A percentile compares a stretch with the other conserved stretches of the same genome.
phyloP scores from a whole-genome alignment of 345 rosid species.

The Melaleuca quinquenervia region DNA sequence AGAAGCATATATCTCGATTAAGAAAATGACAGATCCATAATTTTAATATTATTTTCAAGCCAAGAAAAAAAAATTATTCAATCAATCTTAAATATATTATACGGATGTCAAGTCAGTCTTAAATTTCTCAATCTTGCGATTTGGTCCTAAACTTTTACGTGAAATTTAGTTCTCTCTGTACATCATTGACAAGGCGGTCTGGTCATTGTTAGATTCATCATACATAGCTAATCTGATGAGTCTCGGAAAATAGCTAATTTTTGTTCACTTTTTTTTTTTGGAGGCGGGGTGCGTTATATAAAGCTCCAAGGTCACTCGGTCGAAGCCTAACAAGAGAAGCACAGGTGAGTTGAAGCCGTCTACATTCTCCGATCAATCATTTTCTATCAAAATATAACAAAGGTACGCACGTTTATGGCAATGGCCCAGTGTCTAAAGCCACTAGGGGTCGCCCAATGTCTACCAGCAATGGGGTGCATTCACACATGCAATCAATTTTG shows the following conservation, averaged over 20 bases:
- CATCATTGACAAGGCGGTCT: fast-evolving
- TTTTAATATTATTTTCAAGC: background rate
- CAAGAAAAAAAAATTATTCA: background rate
- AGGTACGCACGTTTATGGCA: too few relatives aligned
- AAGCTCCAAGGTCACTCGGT: too few relatives aligned
- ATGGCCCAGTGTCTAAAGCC: background rate
- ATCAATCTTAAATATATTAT: too few relatives aligned
- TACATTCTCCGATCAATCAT: too few relatives aligned
- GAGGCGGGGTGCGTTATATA: background rate
- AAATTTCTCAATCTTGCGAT: too few relatives aligned
- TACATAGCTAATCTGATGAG: background rate
- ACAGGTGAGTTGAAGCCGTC: too few relatives aligned
- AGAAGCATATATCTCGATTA: background rate
- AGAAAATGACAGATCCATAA: background rate
- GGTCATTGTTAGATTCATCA: too few relatives aligned
- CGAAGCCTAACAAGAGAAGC: too few relatives aligned
- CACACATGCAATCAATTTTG: background rate
- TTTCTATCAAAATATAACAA: too few relatives aligned
- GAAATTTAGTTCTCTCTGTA: fast-evolving
- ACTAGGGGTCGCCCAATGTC: background rate
- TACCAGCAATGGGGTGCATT: background rate
- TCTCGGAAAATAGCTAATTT: background rate
- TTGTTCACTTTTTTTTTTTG: background rate
- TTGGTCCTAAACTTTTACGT: background rate
- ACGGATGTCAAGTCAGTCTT: too few relatives aligned